phyloP scores from a whole-genome alignment of 192 early-diverging fungal species.

The Allomyces macrogynus region DNA sequence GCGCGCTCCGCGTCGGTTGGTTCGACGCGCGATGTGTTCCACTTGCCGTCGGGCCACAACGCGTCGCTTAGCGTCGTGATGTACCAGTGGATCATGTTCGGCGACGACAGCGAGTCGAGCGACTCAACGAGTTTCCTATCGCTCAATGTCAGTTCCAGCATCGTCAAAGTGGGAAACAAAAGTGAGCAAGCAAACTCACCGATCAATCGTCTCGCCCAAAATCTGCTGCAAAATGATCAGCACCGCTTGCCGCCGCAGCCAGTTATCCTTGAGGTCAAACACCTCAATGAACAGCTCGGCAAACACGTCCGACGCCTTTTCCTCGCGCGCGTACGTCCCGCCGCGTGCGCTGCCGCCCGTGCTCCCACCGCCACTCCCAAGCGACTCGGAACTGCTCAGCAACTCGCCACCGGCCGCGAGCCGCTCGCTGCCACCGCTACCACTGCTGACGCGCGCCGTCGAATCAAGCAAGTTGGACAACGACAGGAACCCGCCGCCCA shows the following conservation, averaged over 20 bases:
- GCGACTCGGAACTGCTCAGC: too few species aligned
- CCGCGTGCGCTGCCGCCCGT: slow-evolving; percentile 7
- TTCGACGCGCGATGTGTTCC: slow-evolving; percentile 4
- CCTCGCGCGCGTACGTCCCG: background rate
- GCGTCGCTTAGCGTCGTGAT: slow-evolving; percentile 17
- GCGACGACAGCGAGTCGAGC: slow-evolving; percentile 14
- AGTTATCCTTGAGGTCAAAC: slow-evolving; percentile 87
- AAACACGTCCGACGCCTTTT: slow-evolving; percentile 7
- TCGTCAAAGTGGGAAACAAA: slow-evolving; percentile 6
- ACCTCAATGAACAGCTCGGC: slow-evolving; percentile 68
- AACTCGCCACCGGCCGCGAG: too few species aligned
- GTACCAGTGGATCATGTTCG: slow-evolving; percentile 20
- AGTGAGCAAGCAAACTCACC: slow-evolving; percentile 22
- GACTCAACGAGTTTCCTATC: slow-evolving; percentile 23
- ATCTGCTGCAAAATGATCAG: slow-evolving; percentile 68
- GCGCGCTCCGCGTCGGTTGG: slow-evolving; percentile 25
- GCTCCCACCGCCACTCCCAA: slow-evolving; percentile 5
- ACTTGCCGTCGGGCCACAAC: slow-evolving; percentile 33
- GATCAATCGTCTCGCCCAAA: slow-evolving; percentile 69
- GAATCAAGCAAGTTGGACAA: too few species aligned
- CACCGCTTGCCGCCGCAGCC: slow-evolving; percentile 69
- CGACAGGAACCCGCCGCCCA: too few species aligned
- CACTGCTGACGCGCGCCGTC: too few species aligned
- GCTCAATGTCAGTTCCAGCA: slow-evolving; percentile 10
- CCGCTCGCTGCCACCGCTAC: too few species aligned